Evolutionary conservation across 2,329 filamentous ascomycete species (phyloP), one percentile per base, ranked within the genome.

Genomic region (Aspergillus nomiae): DNA sequence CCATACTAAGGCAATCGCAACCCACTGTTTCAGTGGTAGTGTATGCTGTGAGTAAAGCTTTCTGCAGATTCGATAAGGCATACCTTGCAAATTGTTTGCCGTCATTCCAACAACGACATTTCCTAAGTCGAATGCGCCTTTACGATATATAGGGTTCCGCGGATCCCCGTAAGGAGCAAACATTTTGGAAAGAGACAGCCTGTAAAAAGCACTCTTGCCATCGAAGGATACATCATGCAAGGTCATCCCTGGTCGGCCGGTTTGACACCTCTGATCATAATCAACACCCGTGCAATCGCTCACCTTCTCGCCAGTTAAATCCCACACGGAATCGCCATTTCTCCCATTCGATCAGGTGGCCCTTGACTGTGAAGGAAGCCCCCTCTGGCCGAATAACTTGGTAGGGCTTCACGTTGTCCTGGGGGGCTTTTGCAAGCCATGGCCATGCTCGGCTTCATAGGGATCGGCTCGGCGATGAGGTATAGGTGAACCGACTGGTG

Each of bases 291-390:
- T 9, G 10, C 43, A 11, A 46, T 21, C 14, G 21, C 43, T 11
- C n/a, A 46, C 11, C 80, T 65, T 82, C 80, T 6, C 80, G 74
- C 51, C 77, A 80, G 56, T 81, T 82, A 66, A 81, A 82, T 0
- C 79, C 79, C 5, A 82, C 71, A 2, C 75, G 73, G 55, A 82
- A 71, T 1, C 67, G 71, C 79, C 79, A 82, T 56, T 82, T 83
- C 67, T 82, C 76, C 79, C 79, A 82, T 6, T 45, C 59, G 1
- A 78, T 26, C 0, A 67, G 59, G 50, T 77, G 76, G 0, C 74
- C 74, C 0, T 73, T 56, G 4, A 32, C 30, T 32, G 30, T 10
- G 30, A 32, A 32, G 30, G 76, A 78, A 1, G 75, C 71, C 1
- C 77, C 77, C 36, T 78, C 68, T 0, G 77, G 77, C 59, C 78